These are phyloP conservation scores for Cryptococcus sp. DNA, from an alignment of 1,284 basidiomycete species.

Conservation along the genomic window DNA sequence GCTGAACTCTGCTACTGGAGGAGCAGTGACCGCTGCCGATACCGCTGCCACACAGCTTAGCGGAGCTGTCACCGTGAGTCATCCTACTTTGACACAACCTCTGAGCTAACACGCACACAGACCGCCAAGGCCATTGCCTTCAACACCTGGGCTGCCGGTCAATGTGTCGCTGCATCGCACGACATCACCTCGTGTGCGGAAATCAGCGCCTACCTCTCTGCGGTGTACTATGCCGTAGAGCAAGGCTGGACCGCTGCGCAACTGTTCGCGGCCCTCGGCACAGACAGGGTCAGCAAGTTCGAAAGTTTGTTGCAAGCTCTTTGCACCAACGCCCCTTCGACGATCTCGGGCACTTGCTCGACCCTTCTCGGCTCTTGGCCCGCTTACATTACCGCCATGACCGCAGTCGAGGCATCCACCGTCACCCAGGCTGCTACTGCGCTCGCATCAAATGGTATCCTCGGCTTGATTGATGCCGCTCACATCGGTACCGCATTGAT, in stretches of 20 bases:
- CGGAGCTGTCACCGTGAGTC: constrained; percentile 8
- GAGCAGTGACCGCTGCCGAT: constrained; percentile 7
- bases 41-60: constrained; percentile 6
- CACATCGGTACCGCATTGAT: constrained; percentile 9
- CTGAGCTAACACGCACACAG: not conserved
- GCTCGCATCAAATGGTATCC: constrained; percentile 13
- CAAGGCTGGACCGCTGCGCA: constrained; percentile 19
- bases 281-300: constrained; percentile 15
- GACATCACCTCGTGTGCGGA: constrained; percentile 16
- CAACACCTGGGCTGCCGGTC: constrained; percentile 17
- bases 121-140: constrained; percentile 9
- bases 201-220: constrained; percentile 18
- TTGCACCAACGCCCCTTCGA: constrained; percentile 8
- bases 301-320: constrained; percentile 4
- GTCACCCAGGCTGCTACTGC: constrained; percentile 2
- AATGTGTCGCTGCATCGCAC: constrained; percentile 11
- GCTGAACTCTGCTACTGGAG: constrained; percentile 15
- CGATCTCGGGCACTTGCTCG: constrained; percentile 11
- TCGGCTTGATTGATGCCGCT: constrained; percentile 15
- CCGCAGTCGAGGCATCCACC: constrained; percentile 3
- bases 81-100: not conserved
- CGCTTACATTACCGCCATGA: constrained; percentile 7
- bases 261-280: constrained; percentile 18
- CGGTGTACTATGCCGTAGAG: constrained; percentile 16
- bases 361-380: constrained; percentile 14